These are phyloP conservation scores for Sergeia podlipaevii DNA, from an alignment of 208 protist genomes.

Conservation along the genomic window DNA sequence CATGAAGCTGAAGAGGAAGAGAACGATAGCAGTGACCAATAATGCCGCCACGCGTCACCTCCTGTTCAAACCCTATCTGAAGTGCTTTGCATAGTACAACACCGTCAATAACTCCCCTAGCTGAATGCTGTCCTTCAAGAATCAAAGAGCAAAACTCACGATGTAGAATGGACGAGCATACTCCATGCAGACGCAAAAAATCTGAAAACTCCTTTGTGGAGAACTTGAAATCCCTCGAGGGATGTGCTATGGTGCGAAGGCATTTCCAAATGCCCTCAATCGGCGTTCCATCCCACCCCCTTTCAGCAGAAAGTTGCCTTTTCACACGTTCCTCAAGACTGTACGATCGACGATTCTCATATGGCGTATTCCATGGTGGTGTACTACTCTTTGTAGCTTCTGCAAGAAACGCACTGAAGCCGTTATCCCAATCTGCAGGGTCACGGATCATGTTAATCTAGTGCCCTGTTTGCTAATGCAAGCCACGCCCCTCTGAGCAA, in stretches of 20 bases:
- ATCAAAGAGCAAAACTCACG: constrained; percentile 27
- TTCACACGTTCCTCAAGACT: constrained; percentile 33
- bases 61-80: constrained; percentile 28
- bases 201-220: constrained; percentile 20
- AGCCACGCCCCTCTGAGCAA: too few species aligned
- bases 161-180: too few species aligned
- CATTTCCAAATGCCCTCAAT: constrained; percentile 35
- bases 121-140: constrained; percentile 12
- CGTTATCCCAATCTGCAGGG: constrained; percentile 22
- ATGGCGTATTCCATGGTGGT: constrained; percentile 25
- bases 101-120: constrained; percentile 13
- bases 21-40: constrained; percentile 35
- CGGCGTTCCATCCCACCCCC: constrained; percentile 31
- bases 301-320: constrained; percentile 31
- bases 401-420: constrained; percentile 21
- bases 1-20: constrained; percentile 18
- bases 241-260: constrained; percentile 30
- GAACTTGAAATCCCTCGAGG: constrained; percentile 32
- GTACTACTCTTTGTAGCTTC: background rate
- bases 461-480: too few species aligned
- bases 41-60: constrained; percentile 9
- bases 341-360: constrained; percentile 29
- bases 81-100: constrained; percentile 38
- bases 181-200: too few species aligned
- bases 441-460: constrained; percentile 20